phyloP scores from a whole-genome alignment of 768 basidiomycete species.

The Cystofilobasidium ferigula region DNA sequence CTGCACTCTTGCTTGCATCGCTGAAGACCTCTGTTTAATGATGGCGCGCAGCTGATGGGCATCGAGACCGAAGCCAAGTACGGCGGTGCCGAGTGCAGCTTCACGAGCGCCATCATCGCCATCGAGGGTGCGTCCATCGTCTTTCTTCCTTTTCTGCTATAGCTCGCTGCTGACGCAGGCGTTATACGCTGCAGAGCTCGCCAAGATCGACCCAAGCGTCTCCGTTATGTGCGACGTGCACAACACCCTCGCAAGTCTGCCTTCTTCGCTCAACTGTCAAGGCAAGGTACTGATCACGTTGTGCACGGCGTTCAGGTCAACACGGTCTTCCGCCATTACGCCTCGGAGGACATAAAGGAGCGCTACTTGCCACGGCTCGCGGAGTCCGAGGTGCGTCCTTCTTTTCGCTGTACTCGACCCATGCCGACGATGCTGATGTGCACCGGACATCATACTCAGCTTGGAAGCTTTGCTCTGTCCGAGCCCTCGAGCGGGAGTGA shows the following conservation, averaged over 20 bases:
- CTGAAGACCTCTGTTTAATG: too few species aligned
- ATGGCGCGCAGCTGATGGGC: conserved; percentile 70
- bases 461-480: conserved; percentile 90
- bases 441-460: conserved; percentile 51
- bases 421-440: background rate
- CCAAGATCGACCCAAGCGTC: conserved; percentile 88
- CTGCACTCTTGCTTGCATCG: too few species aligned
- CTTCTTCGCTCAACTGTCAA: background rate
- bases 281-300: background rate
- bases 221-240: conserved; percentile 96
- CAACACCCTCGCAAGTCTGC: conserved; percentile 73
- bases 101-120: conserved; percentile 87
- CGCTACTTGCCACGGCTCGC: conserved; percentile 79
- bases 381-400: conserved; percentile 52
- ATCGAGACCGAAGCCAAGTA: conserved; percentile 79
- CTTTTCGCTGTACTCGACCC: background rate
- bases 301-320: conserved; percentile 35
- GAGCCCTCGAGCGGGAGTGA: conserved; percentile 90
- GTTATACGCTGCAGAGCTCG: conserved; percentile 52
- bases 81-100: conserved; percentile 79
- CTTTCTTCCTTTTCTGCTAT: background rate
- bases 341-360: conserved; percentile 68
- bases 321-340: conserved; percentile 81
- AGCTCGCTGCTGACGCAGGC: background rate
- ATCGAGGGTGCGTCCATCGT: conserved; percentile 50